These are phyloP conservation scores for Terfezia claveryi DNA, from an alignment of 495 filamentous ascomycete genomes.

Conservation along the genomic window DNA sequence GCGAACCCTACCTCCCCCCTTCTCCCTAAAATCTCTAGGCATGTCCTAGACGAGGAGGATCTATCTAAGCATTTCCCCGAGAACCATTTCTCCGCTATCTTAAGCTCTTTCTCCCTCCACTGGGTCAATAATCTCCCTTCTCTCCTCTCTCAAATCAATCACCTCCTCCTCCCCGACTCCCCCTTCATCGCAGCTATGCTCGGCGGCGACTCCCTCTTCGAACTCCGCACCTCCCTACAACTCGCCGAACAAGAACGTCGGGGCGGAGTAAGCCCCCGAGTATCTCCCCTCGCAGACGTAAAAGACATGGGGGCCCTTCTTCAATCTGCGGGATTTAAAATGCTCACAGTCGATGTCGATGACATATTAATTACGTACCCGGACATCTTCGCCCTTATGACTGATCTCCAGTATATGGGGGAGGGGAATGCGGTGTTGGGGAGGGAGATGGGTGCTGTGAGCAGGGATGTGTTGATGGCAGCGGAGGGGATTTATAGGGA, in stretches of 20 bases:
- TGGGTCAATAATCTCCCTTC: slow-evolving; percentile 95
- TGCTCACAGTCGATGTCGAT: slow-evolving; percentile 92
- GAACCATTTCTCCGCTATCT: slow-evolving; percentile 66
- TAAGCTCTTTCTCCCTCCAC: slow-evolving; percentile 73
- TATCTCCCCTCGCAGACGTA: slow-evolving; percentile 79
- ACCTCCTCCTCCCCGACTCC: slow-evolving; percentile 65
- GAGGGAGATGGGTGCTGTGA: slow-evolving; percentile 51
- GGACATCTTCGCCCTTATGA: slow-evolving; percentile 76
- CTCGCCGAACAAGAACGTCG: slow-evolving; percentile 72
- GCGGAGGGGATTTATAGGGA: slow-evolving; percentile 72
- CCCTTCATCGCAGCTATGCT: slow-evolving; percentile 93
- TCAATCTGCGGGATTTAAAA: slow-evolving; percentile 71
- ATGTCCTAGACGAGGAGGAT: slow-evolving; percentile 47
- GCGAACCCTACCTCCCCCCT: slow-evolving; percentile 33
- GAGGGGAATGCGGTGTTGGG: slow-evolving; percentile 71
- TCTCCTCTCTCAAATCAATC: slow-evolving; percentile 57
- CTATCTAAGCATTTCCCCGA: slow-evolving; percentile 49
- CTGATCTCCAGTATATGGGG: slow-evolving; percentile 84
- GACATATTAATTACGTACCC: slow-evolving; percentile 93
- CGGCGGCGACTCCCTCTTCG: slow-evolving; percentile 82
- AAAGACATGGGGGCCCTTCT: slow-evolving; percentile 75
- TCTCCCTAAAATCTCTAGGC: slow-evolving; percentile 19
- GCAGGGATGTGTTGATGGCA: slow-evolving; percentile 67
- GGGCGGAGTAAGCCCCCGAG: slow-evolving; percentile 69
- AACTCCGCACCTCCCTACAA: slow-evolving; percentile 83